A percentile compares a stretch with the other conserved stretches of the same genome.
Conservation (phyloP, 2,329 filamentous ascomycete genomes). For the Neonectria sp. region DNA sequence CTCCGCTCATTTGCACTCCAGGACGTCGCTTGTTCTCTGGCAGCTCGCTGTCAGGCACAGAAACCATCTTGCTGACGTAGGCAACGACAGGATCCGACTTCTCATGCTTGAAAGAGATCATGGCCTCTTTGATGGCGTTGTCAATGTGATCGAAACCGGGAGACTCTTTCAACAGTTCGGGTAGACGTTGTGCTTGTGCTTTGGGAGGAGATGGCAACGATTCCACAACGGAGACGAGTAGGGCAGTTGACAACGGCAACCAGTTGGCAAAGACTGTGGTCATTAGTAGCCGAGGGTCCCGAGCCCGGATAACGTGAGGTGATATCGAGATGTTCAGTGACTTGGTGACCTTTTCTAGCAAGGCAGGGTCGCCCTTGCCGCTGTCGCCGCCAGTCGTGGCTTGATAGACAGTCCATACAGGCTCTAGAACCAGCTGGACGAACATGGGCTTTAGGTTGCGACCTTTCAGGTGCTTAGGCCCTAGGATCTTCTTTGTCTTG, state of each 20-base stretch:
- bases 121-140: constrained; percentile 79
- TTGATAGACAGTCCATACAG: constrained; percentile 95
- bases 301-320: constrained; percentile 85
- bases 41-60: constrained; percentile 92
- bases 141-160: constrained; percentile 83
- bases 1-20: constrained; percentile 80
- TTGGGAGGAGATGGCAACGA: constrained; percentile 86
- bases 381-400: constrained; percentile 88
- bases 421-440: constrained; percentile 94
- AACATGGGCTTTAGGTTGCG: constrained; percentile 96
- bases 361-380: constrained; percentile 84
- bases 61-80: constrained; percentile 99
- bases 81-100: constrained; percentile 86
- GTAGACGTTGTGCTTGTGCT: constrained; percentile 86
- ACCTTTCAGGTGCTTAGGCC: constrained; percentile 93
- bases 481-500: constrained; percentile 94
- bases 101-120: constrained; percentile 82
- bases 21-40: constrained; percentile 84
- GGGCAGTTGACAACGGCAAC: constrained; percentile 92
- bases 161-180: constrained; percentile 82
- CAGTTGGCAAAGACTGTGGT: constrained; percentile 90
- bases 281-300: constrained; percentile 87
- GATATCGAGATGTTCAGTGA: constrained; percentile 88
- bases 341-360: constrained; percentile 96
- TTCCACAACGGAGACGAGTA: constrained; percentile 95